Conservation (phyloP, 2,329 filamentous ascomycete genomes). For the Apiospora kogelbergensis region DNA sequence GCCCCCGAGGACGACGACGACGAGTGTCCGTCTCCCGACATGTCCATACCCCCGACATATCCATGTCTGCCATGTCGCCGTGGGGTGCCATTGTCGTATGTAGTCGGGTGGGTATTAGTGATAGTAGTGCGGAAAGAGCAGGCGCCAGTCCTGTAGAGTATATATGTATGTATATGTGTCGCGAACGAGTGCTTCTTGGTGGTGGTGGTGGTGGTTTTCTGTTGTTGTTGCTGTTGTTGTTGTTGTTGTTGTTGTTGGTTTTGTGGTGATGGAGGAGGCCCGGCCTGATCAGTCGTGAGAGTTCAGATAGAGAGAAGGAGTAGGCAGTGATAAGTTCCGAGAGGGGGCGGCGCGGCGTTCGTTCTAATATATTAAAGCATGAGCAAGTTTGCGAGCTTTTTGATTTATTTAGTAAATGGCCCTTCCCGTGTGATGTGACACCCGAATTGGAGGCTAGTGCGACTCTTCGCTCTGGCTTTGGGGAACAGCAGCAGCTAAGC, state of each 20-base stretch:
- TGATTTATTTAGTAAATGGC: not conserved
- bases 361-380: not conserved
- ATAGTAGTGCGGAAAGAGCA: not conserved
- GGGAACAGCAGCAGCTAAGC: not conserved
- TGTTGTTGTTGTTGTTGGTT: not conserved
- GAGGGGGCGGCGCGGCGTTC: not conserved
- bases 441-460: conserved; percentile 1
- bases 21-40: conserved; percentile 15
- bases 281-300: not conserved
- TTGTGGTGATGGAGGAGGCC: not conserved
- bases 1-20: conserved; percentile 13
- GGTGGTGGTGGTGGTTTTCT: not conserved
- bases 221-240: not conserved
- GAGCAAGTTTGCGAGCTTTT: not conserved
- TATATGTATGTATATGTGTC: not conserved
- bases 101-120: not conserved
- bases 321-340: not conserved
- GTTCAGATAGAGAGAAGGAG: not conserved
- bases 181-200: not conserved
- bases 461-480: not conserved
- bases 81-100: conserved; percentile 8
- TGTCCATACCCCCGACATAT: conserved; percentile 22
- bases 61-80: conserved; percentile 4
- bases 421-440: not conserved
- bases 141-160: conserved; percentile 1